Evolutionary conservation across 106 monocot genomes (phyloP), one percentile per base, ranked within the genome.

Genomic region (Dactylorhiza incarnata): DNA sequence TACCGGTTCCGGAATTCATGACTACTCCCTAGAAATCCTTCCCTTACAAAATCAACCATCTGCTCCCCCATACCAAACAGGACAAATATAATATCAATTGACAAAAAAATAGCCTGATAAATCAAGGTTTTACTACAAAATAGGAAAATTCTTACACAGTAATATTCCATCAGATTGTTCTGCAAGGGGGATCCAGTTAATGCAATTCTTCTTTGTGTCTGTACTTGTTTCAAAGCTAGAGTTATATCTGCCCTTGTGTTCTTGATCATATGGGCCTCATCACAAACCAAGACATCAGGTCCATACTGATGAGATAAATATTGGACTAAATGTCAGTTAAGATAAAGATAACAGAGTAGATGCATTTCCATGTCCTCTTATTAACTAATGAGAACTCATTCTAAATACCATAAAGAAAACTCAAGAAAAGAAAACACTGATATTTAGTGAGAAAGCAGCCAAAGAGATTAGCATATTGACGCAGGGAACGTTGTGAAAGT

Each of bases 21-120:
- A 71, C 91, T 94, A 58, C 86, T 97, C 13, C 97, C 97, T 17
- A 97, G 86, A 81, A 87, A 97, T 77, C 97, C 94, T 76, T 97
- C 97, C 63, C 97, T 85, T 45, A 97, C 97, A 91, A 97, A 97
- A 85, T 97, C 97, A 85, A 97, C 97, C 97, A 97, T 97, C 97
- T 97, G 84, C 69, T 48, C 54, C 54, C 24, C 80, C 49, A 59
- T 79, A 45, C 3, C 23, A 77, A 79, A 58, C 43, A 71, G 67
- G 49, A 48, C n/a, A 48, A 72, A 72, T 72, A 16, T 69, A 29
- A 45, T 46, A 69, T 45, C n/a, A 19, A 69, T 37, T 69, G 45
- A 69, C 16, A 16, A 45, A 9, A 52, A 52, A 17, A 69, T 19
- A 69, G 37, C 52, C 7, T 1, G 52, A 52, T 6, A 52, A 66